phyloP scores from a whole-genome alignment of 345 rosid genomes.

The Microthlaspi erraticum region DNA sequence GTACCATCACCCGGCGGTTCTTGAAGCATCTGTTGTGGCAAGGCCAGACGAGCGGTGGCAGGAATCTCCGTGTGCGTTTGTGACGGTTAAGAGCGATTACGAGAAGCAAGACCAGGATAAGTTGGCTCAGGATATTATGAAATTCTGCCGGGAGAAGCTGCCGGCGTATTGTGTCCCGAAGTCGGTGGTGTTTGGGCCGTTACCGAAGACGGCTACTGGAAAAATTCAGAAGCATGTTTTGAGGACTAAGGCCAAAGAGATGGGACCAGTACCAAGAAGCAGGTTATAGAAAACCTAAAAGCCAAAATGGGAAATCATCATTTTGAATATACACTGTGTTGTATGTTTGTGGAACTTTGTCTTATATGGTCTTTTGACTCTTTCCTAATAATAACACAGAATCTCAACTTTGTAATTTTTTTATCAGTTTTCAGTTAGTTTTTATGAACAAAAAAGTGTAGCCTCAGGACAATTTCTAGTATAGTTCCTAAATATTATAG shows the following conservation, averaged over 20 bases:
- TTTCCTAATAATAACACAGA: neutral
- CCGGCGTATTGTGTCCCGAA: conserved; percentile 92
- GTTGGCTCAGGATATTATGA: conserved; percentile 68
- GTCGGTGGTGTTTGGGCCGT: conserved; percentile 76
- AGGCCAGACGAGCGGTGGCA: conserved; percentile 87
- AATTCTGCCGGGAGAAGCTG: conserved; percentile 67
- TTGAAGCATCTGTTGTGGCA: conserved; percentile 90
- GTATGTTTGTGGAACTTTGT: conserved; percentile 14
- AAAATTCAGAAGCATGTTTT: conserved; percentile 89
- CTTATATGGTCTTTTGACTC: neutral
- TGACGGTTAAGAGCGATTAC: conserved; percentile 64
- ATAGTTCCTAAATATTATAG: no score
- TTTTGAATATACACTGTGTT: conserved; percentile 15
- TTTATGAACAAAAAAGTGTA: no score
- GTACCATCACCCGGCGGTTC: conserved; percentile 73
- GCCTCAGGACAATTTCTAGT: no score
- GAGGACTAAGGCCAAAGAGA: conserved; percentile 73
- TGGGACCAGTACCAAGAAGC: conserved; percentile 71
- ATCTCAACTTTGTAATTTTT: neutral
- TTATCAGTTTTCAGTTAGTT: neutral
- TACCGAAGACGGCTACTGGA: conserved; percentile 95
- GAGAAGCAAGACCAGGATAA: conserved; percentile 49
- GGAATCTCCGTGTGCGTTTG: conserved; percentile 88
- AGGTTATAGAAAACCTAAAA: conserved; percentile 50
- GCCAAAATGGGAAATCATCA: neutral